Percentiles rank a stretch among this genome's conserved stretches.
These are phyloP conservation scores for Penicillium soppii DNA, from an alignment of 495 filamentous ascomycete species.

Conservation along the genomic window DNA sequence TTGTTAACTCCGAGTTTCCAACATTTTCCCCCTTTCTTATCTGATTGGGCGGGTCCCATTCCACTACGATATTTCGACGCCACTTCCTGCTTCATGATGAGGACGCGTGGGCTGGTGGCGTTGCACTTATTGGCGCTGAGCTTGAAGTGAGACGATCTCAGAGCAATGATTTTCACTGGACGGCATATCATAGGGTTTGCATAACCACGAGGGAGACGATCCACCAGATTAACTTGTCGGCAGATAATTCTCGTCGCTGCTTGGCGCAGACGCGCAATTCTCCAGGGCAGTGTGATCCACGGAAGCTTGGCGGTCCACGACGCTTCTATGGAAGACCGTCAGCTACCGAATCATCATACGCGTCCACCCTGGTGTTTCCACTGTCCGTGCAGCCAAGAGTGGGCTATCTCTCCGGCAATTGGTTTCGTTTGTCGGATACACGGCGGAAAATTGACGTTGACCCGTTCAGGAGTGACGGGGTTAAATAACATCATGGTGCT, in stretches of 20 bases:
- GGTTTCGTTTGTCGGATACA: not conserved
- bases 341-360: constrained; percentile 9
- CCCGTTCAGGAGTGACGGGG: not conserved
- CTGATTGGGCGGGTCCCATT: not conserved
- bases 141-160: not conserved
- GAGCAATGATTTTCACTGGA: not conserved
- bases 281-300: not conserved
- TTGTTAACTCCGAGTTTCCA: too few species aligned
- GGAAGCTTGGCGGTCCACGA: constrained; percentile 12
- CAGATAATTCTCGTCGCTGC: not conserved
- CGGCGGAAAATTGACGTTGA: not conserved
- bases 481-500: not conserved
- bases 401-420: too few species aligned
- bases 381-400: constrained; percentile 4
- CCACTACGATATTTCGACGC: constrained; percentile 3
- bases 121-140: too few species aligned
- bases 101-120: constrained; percentile 21
- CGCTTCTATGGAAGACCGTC: not conserved
- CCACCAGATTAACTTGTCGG: not conserved
- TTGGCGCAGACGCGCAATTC: constrained; percentile 4
- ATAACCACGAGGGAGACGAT: not conserved
- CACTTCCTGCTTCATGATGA: constrained; percentile 5
- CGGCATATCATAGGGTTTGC: not conserved
- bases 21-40: not conserved
- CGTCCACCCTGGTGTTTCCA: not conserved